Conservation (phyloP, 2,329 filamentous ascomycete genomes). For the Aureobasidium pullulans region DNA sequence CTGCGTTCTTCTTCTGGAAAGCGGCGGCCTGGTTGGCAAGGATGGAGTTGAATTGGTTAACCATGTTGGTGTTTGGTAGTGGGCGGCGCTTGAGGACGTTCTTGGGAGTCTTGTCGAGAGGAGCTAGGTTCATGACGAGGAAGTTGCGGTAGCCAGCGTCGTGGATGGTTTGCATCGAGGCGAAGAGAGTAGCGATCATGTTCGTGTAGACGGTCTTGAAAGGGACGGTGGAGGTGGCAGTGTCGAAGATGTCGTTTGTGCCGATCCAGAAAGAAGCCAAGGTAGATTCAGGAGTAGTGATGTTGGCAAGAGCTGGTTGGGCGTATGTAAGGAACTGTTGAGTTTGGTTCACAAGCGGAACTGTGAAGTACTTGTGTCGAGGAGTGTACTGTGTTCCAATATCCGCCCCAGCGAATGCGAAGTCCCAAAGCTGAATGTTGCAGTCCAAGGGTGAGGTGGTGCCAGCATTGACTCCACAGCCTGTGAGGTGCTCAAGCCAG, state of each 20-base stretch:
- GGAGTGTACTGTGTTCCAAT: conserved; percentile 38
- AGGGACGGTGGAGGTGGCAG: background rate
- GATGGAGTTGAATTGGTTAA: conserved; percentile 38
- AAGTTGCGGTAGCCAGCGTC: conserved; percentile 38
- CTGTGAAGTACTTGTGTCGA: conserved; percentile 45
- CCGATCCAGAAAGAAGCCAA: conserved; percentile 49
- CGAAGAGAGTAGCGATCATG: conserved; percentile 36
- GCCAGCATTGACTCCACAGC: conserved; percentile 40
- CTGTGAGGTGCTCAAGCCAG: conserved; percentile 48
- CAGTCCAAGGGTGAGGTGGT: conserved; percentile 38
- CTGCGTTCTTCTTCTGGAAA: conserved; percentile 29
- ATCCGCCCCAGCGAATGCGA: conserved; percentile 49
- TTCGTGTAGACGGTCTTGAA: conserved; percentile 29
- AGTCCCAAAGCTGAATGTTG: conserved; percentile 45
- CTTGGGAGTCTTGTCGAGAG: conserved; percentile 39
- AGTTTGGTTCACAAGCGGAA: conserved; percentile 45
- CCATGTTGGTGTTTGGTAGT: conserved; percentile 39
- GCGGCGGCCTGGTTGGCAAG: conserved; percentile 27
- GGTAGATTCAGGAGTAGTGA: conserved; percentile 28
- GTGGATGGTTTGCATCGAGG: conserved; percentile 34
- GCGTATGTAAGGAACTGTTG: conserved; percentile 41
- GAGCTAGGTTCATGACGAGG: conserved; percentile 46
- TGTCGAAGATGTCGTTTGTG: conserved; percentile 45
- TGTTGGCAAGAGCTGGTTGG: conserved; percentile 33
- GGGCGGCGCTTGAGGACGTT: conserved; percentile 29